Base-by-base conservation (phyloP, 2,329 filamentous ascomycete species). In the Aspergillus japonicus region DNA sequence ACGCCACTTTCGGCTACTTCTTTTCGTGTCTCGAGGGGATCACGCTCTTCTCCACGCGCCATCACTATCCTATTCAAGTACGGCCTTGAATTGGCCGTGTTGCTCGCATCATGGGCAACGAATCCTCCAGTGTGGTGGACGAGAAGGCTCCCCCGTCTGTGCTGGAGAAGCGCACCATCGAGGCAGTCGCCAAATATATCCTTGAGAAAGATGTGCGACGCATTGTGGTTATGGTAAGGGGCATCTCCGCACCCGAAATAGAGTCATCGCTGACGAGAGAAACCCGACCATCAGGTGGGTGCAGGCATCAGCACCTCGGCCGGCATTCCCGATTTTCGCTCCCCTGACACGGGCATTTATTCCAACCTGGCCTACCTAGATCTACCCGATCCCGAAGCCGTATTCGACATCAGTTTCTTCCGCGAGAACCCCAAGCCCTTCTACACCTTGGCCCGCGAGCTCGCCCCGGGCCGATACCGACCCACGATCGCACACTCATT, bases 341-440 rank as follows among this genome's bases (percentile, higher is more conserved):
- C 92, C 2, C 93, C 94, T 63, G 89, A 92, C 59, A 98, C 94
- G 0, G 95, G 95, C 3, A 85, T 99, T 11, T 99, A 99, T 75
- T 89, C 91, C 69, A 98, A 98, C 71, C 87, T 99, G 31, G 89
- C 90, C 23, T 86, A 90, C 55, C 84, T 98, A 33, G 87, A 96
- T 61, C 84, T 99, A 0, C 93, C 93, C 0, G 89, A 94, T 69
- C 89, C 94, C 23, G 92, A 98, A 78, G 93, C 92, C 35, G 92
- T 98, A 49, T 98, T 99, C 77, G 92, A 96, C 71, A 94, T 99
- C 64, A 82, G 82, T 60, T 99, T 91, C 81, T 99, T 99, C 79
- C 85, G 89, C 62, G 72, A 87, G 48, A 89, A 96, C 65, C 95
- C 95, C 0, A 82, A 87, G 33, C 93, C 95, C 0, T 99, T 99